A percentile compares a stretch with the other conserved stretches of the same genome.
Conservation (phyloP, 2,329 filamentous ascomycete genomes). For the Helotiales sp. region DNA sequence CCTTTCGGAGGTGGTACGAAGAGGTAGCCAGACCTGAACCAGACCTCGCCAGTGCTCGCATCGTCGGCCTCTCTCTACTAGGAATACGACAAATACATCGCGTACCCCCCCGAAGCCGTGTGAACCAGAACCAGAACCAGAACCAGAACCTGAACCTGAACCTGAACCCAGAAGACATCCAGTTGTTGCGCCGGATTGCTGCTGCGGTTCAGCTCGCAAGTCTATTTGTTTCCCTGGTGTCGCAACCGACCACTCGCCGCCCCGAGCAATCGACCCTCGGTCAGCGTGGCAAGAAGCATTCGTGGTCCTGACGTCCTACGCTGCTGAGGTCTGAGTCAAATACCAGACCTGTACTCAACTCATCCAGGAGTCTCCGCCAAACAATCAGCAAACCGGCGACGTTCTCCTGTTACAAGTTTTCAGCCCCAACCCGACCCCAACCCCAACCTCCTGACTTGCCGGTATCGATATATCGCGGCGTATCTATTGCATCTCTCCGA, state of each 20-base stretch:
- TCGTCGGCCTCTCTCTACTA: not conserved
- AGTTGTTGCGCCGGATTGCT: not conserved
- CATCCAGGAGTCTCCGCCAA: not conserved
- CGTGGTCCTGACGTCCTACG: not conserved
- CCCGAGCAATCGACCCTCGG: conserved; percentile 5
- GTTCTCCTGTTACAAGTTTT: no score
- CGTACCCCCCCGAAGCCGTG: not conserved
- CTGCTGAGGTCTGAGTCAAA: not conserved
- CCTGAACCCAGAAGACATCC: not conserved
- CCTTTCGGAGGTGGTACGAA: conserved; percentile 1
- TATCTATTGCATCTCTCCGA: not conserved
- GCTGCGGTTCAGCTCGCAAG: conserved; percentile 1
- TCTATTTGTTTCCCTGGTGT: conserved; percentile 8
- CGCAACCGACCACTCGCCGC: conserved; percentile 10
- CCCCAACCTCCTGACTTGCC: not conserved
- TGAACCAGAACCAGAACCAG: not conserved
- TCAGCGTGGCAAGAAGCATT: conserved; percentile 5
- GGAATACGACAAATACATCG: not conserved
- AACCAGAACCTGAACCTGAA: not conserved
- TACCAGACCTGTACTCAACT: no score
- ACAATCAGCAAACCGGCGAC: not conserved
- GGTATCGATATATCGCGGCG: not conserved
- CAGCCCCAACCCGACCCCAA: no score
- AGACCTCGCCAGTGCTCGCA: not conserved
- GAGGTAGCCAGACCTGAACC: not conserved